Evolutionary conservation across 371 early-diverging fungal genomes (phyloP), one percentile per base, ranked within the genome.

Genomic region (Mucor ambiguus): DNA sequence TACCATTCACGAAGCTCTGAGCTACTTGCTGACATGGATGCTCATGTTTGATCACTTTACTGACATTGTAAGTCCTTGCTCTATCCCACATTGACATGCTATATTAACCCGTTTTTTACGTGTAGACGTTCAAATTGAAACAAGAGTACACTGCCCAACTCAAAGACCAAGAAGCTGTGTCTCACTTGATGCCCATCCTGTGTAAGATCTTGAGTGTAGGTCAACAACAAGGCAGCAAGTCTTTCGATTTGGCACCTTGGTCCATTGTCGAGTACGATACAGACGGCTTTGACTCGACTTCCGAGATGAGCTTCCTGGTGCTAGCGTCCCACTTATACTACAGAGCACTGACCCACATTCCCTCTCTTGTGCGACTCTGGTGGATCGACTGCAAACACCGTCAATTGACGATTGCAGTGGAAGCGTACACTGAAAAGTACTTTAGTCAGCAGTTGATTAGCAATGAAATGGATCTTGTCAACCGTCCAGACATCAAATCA

Each of bases 381-480:
- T 94, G 93, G 93, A 81, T 88, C 3, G 90, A 93, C 71, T 91
- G 90, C 74, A 92, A 90, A 74, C 83, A 90, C 35, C 84, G 94
- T 11, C 95, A 94, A 71, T 56, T 93, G 58, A 86, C 82, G 9
- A 69, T 90, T 30, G 90, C 88, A 5, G 87, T 94, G 37, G 95
- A 94, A 63, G 80, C 88, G 52, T 92, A 87, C 69, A 92, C 92
- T 0, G 92, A 92, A 68, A 87, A 79, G 68, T 84, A 84, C 63
- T 90, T 91, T 68, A 87, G 90, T 55, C 86, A 91, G 0, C 55
- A 75, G 4, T 64, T 98, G n/a, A 85, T 91, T 14, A 70, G 74
- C n/a, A 68, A 78, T 3, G 95, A 96, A 68, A 66, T 92, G 61
- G 84, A 67, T 18, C 73, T 78, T 44, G 83, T 84, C 46, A 75